phyloP scores from a whole-genome alignment of 495 filamentous ascomycete species.

The Penicillium cosmopolitanum region DNA sequence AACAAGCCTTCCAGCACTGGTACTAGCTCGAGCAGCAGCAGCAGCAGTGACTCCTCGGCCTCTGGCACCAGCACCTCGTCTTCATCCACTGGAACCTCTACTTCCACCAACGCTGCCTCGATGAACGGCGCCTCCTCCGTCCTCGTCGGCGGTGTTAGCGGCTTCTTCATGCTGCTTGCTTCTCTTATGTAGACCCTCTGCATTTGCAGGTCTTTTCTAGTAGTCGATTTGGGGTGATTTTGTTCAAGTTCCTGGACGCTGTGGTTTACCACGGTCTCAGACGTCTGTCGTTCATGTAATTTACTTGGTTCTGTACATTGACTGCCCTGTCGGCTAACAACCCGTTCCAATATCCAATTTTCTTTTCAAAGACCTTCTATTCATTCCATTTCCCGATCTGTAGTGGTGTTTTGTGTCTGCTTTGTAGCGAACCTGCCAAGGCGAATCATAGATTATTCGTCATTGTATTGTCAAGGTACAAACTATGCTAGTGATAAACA shows the following conservation, averaged over 20 bases:
- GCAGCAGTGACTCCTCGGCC: constrained; percentile 34
- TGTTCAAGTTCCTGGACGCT: constrained; percentile 2
- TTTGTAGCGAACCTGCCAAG: too few relatives aligned
- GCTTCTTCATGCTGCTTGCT: constrained; percentile 35
- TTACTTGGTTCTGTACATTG: constrained; percentile 23
- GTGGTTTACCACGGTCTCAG: neutral
- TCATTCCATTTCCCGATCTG: too few relatives aligned
- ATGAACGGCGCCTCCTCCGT: constrained; percentile 24
- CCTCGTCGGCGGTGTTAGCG: constrained; percentile 27
- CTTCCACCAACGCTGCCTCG: constrained; percentile 27
- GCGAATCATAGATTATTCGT: too few relatives aligned
- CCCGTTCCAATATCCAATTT: constrained; percentile 5
- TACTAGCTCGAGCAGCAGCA: constrained; percentile 36
- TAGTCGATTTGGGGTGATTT: constrained; percentile 1
- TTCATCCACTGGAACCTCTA: constrained; percentile 37
- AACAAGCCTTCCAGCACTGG: constrained; percentile 57
- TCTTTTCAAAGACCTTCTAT: neutral
- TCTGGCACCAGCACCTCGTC: constrained; percentile 39
- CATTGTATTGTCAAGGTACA: too few relatives aligned
- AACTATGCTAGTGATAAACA: too few relatives aligned
- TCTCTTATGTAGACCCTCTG: constrained; percentile 24
- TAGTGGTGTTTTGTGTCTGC: too few relatives aligned
- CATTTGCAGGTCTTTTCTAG: neutral
- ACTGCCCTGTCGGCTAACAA: constrained; percentile 16
- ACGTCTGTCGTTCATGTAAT: constrained; percentile 12